Evolutionary conservation across 2,329 filamentous ascomycete genomes (phyloP).

Genomic region (Xylaria sp.): DNA sequence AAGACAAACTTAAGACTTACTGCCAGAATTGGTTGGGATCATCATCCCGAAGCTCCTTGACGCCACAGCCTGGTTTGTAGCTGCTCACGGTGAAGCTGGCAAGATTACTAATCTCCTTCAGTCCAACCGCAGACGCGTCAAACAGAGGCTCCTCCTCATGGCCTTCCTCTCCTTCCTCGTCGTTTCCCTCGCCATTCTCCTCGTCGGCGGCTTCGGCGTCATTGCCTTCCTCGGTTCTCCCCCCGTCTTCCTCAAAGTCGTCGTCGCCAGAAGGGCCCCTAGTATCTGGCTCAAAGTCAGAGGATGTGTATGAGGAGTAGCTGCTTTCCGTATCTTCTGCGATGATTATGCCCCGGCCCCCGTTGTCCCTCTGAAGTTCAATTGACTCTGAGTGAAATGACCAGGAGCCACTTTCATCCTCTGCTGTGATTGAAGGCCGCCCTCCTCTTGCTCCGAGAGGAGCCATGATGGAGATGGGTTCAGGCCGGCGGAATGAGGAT

Average conservation of each 20-base stretch:
- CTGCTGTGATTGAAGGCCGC: neutral
- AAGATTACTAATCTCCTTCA: constrained; percentile 84
- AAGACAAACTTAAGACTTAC: constrained; percentile 46
- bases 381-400: neutral
- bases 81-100: constrained; percentile 83
- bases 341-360: neutral
- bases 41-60: constrained; percentile 74
- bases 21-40: constrained; percentile 79
- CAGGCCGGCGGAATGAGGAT: neutral
- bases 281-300: constrained; percentile 6
- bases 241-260: constrained; percentile 22
- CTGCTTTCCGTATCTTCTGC: neutral
- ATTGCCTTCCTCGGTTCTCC: constrained; percentile 30
- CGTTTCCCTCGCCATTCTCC: constrained; percentile 34
- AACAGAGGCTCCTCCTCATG: constrained; percentile 47
- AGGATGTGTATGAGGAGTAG: neutral
- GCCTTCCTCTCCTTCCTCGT: constrained; percentile 40
- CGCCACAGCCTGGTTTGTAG: constrained; percentile 78
- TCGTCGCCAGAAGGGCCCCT: constrained; percentile 13
- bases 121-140: constrained; percentile 56
- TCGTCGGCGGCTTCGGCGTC: constrained; percentile 32
- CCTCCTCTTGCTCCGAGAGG: neutral
- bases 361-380: neutral
- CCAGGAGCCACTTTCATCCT: neutral
- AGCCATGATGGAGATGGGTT: constrained; percentile 6